Evolutionary conservation across 176 grass and related monocot genomes (phyloP), one percentile per base, ranked within the genome.

Genomic region (Carex kokanica): DNA sequence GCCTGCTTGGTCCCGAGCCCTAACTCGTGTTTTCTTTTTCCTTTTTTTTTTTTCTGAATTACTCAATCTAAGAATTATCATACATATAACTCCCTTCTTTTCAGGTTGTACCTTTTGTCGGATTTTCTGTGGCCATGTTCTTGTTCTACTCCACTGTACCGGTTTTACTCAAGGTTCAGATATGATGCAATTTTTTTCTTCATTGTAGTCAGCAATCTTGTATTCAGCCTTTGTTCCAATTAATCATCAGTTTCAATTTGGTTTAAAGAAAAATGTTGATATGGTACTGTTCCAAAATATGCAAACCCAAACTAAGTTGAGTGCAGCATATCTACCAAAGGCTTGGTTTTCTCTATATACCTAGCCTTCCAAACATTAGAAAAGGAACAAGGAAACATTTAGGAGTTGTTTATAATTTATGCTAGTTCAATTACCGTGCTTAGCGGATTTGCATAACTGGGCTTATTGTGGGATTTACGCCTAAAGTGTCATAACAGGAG

Each of bases 61-160:
- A 53, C 59, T 74, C 32, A 32, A 32, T 70, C 24, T 34, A 71
- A 70, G 51, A 51, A 16, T 31, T 56, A 21, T 63, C 36, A n/a
- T 5, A 8, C 53, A 20, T 27, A 80, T 36, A 61, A 24, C 21
- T 51, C 1, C 14, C 16, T 82, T 61, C 1, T 85, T 27, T 10
- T 53, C 70, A 93, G 91, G 88, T 87, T 43, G 29, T 84, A 56
- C 82, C 84, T 9, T 91, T 93, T 87, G 25, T 93, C 29, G 82
- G 88, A 69, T 93, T 90, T 91, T 60, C 91, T 18, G 43, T 87
- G 2, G 81, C 91, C 78, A 93, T 93, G 86, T 90, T 93, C 75
- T 66, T 93, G 84, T 87, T 93, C 59, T 93, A 93, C 41, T 93
- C 91, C 40, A 71, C 78, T 13, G 91, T 93, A 18, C 84, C 88